Base-by-base conservation (phyloP, 2,329 filamentous ascomycete species). In the Penicillium nordicum region DNA sequence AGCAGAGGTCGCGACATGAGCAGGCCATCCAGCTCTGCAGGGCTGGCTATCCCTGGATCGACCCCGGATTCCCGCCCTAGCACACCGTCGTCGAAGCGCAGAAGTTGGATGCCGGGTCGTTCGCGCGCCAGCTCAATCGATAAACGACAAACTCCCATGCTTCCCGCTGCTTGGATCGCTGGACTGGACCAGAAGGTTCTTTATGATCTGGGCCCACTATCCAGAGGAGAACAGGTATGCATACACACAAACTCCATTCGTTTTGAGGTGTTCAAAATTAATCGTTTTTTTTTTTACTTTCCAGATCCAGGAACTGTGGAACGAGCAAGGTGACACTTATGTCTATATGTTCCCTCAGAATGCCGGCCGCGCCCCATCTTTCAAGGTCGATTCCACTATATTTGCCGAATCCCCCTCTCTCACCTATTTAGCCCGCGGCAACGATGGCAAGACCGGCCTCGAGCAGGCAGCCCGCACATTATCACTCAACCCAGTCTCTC, bases 281-380 rank as follows among this genome's bases (percentile, higher is more conserved):
- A 61, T 11, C 4, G 3, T 16, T 30, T 30, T 11, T 30, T 49
- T 3, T 27, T 11, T 30, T 11, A 21, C 18, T 25, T 55, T 32
- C 16, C 29, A 83, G 80, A 76, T 84, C 16, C 67, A 76, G 6
- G 85, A 87, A 64, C 69, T 87, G 9, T 88, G 85, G 85, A 82
- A 86, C 62, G 81, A 84, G 4, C 69, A 79, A 45, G 84, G 82
- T n/a, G 83, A 87, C 67, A 86, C 84, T 14, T 78, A 80, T 58
- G 77, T 88, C n/a, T 84, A 87, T 63, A 76, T 87, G 14, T 86
- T 84, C 63, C 83, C 84, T 1, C 76, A 80, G 41, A 80, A 75
- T 16, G 81, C 82, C 21, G 79, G 79, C 51, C 80, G 79, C 65
- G 78, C 82, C 5, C 77, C 85, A 9, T 86, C 84, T 3, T 87